Conservation (phyloP, 129 eudicot genomes). For the Glebionis coronaria region DNA sequence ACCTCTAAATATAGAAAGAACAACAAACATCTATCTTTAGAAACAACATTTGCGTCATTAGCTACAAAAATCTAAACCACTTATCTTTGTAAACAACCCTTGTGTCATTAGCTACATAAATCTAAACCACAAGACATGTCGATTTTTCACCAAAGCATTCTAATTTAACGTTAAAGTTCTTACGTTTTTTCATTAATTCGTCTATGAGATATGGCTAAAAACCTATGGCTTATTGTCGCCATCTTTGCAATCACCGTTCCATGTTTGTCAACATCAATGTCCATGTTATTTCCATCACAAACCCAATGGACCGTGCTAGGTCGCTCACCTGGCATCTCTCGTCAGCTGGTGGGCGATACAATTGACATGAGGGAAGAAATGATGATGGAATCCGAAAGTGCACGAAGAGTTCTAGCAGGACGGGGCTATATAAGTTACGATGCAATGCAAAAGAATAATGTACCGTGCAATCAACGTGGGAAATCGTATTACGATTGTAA, state of each 20-base stretch:
- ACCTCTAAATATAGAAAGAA: neutral
- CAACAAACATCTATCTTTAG: neutral
- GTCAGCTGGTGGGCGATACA: neutral
- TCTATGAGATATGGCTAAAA: neutral
- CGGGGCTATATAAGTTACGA: slow-evolving; percentile 38
- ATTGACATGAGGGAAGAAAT: slow-evolving; percentile 21
- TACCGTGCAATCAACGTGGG: slow-evolving; percentile 42
- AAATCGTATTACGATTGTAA: slow-evolving; percentile 46
- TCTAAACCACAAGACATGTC: neutral
- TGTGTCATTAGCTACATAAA: neutral
- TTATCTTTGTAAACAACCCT: neutral
- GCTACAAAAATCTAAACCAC: neutral
- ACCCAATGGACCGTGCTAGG: neutral
- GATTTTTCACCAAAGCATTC: neutral
- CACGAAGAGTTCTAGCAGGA: slow-evolving; percentile 24
- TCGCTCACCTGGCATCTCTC: neutral
- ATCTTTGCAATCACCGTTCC: slow-evolving; percentile 2
- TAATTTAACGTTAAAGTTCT: neutral
- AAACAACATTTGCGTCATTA: neutral
- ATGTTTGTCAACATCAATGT: neutral
- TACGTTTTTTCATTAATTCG: neutral
- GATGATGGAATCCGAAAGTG: slow-evolving; percentile 25
- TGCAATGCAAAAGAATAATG: slow-evolving; percentile 33
- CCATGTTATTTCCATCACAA: neutral
- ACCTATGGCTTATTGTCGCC: neutral